Evolutionary conservation across 2,329 filamentous ascomycete species (phyloP).

Genomic region (Thermoascus crustaceus): DNA sequence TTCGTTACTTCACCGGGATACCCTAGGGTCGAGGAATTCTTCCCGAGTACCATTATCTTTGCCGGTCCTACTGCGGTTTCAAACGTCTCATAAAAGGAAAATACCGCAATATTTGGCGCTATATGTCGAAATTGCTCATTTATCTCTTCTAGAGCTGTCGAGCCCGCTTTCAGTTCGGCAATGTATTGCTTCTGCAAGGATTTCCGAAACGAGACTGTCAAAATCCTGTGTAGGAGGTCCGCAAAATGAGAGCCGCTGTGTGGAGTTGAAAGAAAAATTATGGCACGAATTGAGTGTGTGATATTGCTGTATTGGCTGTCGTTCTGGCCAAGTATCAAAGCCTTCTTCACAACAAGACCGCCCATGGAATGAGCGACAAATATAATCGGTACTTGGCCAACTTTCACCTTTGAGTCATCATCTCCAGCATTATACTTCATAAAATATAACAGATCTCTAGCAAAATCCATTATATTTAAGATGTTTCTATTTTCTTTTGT

Average conservation of each 20-base stretch:
- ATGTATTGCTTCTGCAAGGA: constrained; percentile 34
- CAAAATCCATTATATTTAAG: constrained; percentile 18
- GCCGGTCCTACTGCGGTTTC: constrained; percentile 16
- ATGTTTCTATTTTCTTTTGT: too few relatives aligned
- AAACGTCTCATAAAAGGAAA: constrained; percentile 43
- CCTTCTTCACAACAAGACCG: constrained; percentile 29
- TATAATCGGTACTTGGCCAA: constrained; percentile 27
- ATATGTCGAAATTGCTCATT: constrained; percentile 41
- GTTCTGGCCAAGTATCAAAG: constrained; percentile 16
- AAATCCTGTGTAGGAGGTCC: constrained; percentile 20
- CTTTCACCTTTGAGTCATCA: too few relatives aligned
- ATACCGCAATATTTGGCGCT: constrained; percentile 27
- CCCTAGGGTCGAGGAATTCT: constrained; percentile 37
- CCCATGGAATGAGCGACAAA: constrained; percentile 43
- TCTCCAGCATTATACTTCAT: too few relatives aligned
- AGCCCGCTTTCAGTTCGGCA: constrained; percentile 30
- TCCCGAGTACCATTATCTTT: constrained; percentile 28
- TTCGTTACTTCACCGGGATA: constrained; percentile 34
- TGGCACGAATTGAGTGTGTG: constrained; percentile 8
- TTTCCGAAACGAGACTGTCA: constrained; percentile 20
- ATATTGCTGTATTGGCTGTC: constrained; percentile 10
- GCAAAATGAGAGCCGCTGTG: constrained; percentile 21
- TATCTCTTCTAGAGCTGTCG: constrained; percentile 29
- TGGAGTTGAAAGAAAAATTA: constrained; percentile 23
- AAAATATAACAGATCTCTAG: too few relatives aligned